Evolutionary conservation across 2,329 filamentous ascomycete species (phyloP).

Genomic region (Penicillium sp.): DNA sequence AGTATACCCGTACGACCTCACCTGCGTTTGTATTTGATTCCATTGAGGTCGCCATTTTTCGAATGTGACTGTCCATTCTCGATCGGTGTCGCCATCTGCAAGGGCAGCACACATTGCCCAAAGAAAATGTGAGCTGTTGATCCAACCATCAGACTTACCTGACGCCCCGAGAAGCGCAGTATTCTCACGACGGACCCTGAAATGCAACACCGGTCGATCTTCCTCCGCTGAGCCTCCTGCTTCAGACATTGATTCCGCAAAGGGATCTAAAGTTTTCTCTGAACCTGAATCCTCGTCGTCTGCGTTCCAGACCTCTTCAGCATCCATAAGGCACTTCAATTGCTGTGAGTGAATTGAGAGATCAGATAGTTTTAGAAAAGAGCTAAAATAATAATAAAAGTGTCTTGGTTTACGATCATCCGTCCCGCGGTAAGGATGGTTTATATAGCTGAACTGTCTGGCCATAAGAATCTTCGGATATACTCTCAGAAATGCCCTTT

Average conservation of each 20-base stretch:
- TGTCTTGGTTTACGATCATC: not conserved
- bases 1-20: not conserved
- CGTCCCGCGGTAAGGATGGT: not conserved
- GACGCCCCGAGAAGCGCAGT: too few species aligned
- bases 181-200: not conserved
- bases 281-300: conserved; percentile 1
- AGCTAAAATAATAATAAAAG: not conserved
- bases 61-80: not conserved
- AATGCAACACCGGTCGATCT: not conserved
- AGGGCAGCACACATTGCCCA: conserved; percentile 9
- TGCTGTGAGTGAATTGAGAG: not conserved
- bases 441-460: not conserved
- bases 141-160: conserved; percentile 7
- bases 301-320: not conserved
- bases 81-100: conserved; percentile 1
- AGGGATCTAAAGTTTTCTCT: not conserved
- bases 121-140: conserved; percentile 2
- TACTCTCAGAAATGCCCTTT: not conserved
- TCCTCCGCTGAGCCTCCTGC: not conserved
- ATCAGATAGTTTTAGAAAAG: not conserved
- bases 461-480: not conserved
- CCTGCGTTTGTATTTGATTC: not conserved
- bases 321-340: not conserved
- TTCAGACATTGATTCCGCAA: not conserved
- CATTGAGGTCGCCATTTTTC: not conserved